Conservation (phyloP, 2,329 filamentous ascomycete genomes). For the Cyphellophora europaea region DNA sequence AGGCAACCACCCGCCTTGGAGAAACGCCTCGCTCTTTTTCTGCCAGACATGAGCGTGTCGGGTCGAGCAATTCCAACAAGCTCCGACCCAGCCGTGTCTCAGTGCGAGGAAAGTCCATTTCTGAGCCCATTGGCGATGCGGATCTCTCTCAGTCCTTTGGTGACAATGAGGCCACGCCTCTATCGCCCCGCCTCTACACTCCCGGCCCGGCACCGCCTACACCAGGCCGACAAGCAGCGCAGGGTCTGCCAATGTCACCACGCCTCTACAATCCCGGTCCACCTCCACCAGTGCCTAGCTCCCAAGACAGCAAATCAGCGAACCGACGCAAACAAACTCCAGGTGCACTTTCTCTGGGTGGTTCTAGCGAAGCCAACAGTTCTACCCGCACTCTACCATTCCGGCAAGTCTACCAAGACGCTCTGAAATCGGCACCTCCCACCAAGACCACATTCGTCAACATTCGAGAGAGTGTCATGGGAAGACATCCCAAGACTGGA, state of each 20-base stretch:
- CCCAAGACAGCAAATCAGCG: neutral
- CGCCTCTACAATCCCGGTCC: slow-evolving; percentile 43
- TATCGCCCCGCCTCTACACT: slow-evolving; percentile 48
- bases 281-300: slow-evolving; percentile 42
- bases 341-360: neutral
- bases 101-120: slow-evolving; percentile 49
- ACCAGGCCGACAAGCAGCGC: slow-evolving; percentile 23
- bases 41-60: slow-evolving; percentile 29
- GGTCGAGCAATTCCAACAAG: slow-evolving; percentile 32
- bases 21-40: slow-evolving; percentile 29
- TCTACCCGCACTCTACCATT: slow-evolving; percentile 30
- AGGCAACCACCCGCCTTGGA: slow-evolving; percentile 27
- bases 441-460: slow-evolving; percentile 42
- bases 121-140: slow-evolving; percentile 41
- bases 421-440: slow-evolving; percentile 31
- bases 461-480: slow-evolving; percentile 26
- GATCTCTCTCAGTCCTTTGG: slow-evolving; percentile 33
- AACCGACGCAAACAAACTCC: neutral
- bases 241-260: neutral
- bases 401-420: slow-evolving; percentile 31
- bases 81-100: slow-evolving; percentile 32
- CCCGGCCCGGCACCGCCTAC: slow-evolving; percentile 47
- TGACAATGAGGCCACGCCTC: slow-evolving; percentile 42
- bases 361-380: neutral
- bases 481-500: slow-evolving; percentile 33